Conservation (phyloP, 1,284 basidiomycete species). For the Rhodotorula sp. region DNA sequence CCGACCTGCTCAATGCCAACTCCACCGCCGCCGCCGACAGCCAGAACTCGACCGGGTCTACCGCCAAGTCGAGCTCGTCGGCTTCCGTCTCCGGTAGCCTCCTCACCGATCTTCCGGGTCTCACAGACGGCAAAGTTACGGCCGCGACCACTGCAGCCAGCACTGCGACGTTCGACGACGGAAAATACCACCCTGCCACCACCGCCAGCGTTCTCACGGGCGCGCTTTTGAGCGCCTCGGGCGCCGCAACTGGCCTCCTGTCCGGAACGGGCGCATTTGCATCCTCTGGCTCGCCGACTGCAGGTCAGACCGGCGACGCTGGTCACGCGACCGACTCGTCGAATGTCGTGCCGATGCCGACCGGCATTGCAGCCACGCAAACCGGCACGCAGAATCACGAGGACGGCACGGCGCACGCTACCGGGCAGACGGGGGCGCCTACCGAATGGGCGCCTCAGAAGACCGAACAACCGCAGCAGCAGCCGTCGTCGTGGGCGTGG, state of each 20-base stretch:
- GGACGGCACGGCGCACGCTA: not conserved
- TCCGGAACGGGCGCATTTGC: no score
- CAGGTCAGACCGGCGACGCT: no score
- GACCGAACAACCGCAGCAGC: not conserved
- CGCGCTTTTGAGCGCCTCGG: no score
- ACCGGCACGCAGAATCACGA: not conserved
- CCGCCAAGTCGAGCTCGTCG: not conserved
- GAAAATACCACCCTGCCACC: conserved; percentile 14
- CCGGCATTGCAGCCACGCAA: no score
- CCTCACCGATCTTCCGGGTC: no score
- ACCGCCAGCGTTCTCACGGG: not conserved
- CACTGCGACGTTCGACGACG: conserved; percentile 13
- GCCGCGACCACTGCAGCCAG: no score
- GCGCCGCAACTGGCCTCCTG: no score
- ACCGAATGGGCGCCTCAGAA: not conserved
- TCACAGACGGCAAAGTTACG: not conserved
- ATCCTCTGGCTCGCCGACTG: no score
- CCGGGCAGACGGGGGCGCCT: not conserved
- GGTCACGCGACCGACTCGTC: no score
- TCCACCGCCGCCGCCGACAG: not conserved
- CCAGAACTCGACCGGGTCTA: not conserved
- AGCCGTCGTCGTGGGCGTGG: no score
- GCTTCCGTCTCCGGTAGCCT: not conserved
- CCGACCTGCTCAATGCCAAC: not conserved
- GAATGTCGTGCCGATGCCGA: no score